Conservation (phyloP, 2,329 filamentous ascomycete species). For the Capronia coronata region DNA sequence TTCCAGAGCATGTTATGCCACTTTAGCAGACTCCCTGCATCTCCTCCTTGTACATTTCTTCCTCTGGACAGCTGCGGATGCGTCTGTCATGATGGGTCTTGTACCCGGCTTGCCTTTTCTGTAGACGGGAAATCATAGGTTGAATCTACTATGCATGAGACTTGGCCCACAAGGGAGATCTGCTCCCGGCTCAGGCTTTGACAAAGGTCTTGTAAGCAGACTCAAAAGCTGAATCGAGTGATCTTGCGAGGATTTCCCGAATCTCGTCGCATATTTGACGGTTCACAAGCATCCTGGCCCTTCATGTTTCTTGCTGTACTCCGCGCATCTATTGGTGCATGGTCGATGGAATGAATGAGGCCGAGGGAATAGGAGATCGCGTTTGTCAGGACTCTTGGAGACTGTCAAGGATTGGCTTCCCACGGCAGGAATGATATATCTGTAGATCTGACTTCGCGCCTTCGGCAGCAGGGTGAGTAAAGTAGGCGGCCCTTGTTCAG, state of each 20-base stretch:
- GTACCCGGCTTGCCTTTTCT: too few species aligned
- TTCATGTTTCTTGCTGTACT: too few species aligned
- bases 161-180: neutral
- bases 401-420: neutral
- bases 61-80: too few species aligned
- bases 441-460: neutral
- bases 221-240: neutral
- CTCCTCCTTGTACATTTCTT: too few species aligned
- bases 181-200: neutral
- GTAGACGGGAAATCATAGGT: neutral
- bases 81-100: too few species aligned
- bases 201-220: neutral
- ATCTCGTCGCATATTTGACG: neutral
- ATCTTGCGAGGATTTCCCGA: neutral
- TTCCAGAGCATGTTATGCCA: too few species aligned
- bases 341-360: too few species aligned
- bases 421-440: neutral
- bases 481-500: neutral
- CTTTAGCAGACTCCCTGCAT: too few species aligned
- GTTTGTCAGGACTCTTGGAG: too few species aligned
- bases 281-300: neutral
- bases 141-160: neutral
- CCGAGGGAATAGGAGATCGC: too few species aligned
- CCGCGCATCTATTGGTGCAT: neutral
- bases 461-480: neutral